A percentile compares a stretch with the other conserved stretches of the same genome.
Evolutionary conservation across 805 yeast species (phyloP).

Genomic region (Candida arabinofermentans): DNA sequence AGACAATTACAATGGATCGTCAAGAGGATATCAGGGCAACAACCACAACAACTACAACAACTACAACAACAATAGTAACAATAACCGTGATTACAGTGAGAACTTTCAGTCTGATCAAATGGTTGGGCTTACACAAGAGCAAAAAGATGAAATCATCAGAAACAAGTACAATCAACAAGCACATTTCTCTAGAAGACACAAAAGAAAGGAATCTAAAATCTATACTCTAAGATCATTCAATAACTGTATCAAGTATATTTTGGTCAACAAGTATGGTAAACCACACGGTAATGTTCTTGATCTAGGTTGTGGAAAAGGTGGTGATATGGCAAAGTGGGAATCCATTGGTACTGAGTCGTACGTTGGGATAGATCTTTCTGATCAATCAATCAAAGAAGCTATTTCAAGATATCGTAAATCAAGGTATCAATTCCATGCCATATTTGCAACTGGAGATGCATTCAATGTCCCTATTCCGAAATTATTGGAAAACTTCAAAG

Average conservation of each 20-base stretch:
- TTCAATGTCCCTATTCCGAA: slow-evolving; percentile 68
- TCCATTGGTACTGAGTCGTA: slow-evolving; percentile 68
- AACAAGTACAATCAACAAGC: slow-evolving; percentile 86
- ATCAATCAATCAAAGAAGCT: slow-evolving; percentile 83
- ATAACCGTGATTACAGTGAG: background rate
- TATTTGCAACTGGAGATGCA: slow-evolving; percentile 90
- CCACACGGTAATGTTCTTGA: slow-evolving; percentile 65
- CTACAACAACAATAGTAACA: background rate
- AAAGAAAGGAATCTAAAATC: slow-evolving; percentile 76
- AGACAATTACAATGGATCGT: background rate
- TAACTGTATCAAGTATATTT: slow-evolving; percentile 83
- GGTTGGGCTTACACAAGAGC: slow-evolving; percentile 34
- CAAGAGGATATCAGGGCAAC: background rate
- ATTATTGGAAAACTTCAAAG: slow-evolving; percentile 57
- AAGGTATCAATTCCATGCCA: slow-evolving; percentile 42
- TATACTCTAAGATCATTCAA: slow-evolving; percentile 84
- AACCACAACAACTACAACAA: background rate
- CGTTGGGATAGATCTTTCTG: slow-evolving; percentile 90
- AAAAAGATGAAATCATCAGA: slow-evolving; percentile 64
- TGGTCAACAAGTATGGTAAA: slow-evolving; percentile 65
- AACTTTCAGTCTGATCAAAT: slow-evolving; percentile 16
- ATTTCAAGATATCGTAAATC: slow-evolving; percentile 62
- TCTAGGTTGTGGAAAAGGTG: slow-evolving; percentile 97
- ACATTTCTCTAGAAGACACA: slow-evolving; percentile 54
- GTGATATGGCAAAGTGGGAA: slow-evolving; percentile 89